Evolutionary conservation across 768 basidiomycete genomes (phyloP), one percentile per base, ranked within the genome.

Genomic region (Hygrophorus pudorinus): DNA sequence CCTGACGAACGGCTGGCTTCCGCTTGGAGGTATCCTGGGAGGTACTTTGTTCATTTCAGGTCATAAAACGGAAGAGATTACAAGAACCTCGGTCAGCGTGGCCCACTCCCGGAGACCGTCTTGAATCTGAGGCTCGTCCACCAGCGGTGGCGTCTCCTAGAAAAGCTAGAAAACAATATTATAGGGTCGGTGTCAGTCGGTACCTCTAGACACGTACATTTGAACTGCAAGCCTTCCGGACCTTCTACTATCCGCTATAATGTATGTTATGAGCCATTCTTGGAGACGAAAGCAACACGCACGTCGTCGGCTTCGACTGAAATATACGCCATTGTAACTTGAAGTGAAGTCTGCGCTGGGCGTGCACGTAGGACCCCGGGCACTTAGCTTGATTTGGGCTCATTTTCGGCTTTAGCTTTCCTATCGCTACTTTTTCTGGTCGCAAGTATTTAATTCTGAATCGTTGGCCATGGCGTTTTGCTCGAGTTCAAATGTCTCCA

Each of bases 241-340:
- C 79, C 80, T 60, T 81, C 80, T 54, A 82, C 79, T 36, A 82
- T 51, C 37, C 66, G 70, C 73, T 81, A 49, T 45, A 52, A 5
- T 32, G 5, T 27, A 13, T 14, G 13, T 7, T 38, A 11, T 48
- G 24, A 24, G 30, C 37, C 21, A 38, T 29, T 1, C 13, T 16
- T n/a, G 28, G n/a, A 38, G 8, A 36, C 21, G 29, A 11, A 17
- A 14, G 11, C 36, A n/a, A 18, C 6, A 59, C 73, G 56, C 54
- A 81, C 81, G 41, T 85, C 83, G 58, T 85, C 82, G 21, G 74
- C 67, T 48, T 83, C 81, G 46, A 85, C 78, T 43, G 79, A 67
- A 38, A 85, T 78, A 56, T 85, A 85, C 42, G 81, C 78, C 82
- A 84, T 83, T 10, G 29, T n/a, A n/a, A n/a, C n/a, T n/a, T n/a